Evolutionary conservation across 441 rosid species (phyloP).

Genomic region (Eruca vesicaria): DNA sequence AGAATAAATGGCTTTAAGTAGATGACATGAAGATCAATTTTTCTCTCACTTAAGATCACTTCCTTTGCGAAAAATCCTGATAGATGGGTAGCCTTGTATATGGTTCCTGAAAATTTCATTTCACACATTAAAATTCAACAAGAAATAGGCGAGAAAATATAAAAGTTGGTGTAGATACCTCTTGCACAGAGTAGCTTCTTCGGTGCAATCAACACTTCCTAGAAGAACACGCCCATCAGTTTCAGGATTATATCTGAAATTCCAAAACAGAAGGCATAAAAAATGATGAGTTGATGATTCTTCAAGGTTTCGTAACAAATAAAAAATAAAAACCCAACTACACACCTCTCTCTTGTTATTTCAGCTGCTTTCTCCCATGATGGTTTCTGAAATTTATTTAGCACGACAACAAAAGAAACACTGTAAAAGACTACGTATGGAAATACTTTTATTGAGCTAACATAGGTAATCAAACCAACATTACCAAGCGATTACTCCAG

Average conservation of each 20-base stretch:
- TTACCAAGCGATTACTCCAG: slow-evolving; percentile 96
- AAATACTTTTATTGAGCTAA: not conserved
- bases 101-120: slow-evolving; percentile 56
- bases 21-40: not conserved
- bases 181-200: slow-evolving; percentile 61
- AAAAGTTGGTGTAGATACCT: slow-evolving; percentile 53
- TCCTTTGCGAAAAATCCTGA: slow-evolving; percentile 91
- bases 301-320: not conserved
- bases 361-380: slow-evolving; percentile 93
- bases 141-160: slow-evolving; percentile 15
- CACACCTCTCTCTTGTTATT: slow-evolving; percentile 66
- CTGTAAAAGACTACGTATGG: not conserved
- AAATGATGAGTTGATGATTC: not conserved
- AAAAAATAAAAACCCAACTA: not conserved
- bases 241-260: slow-evolving; percentile 79
- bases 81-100: slow-evolving; percentile 93
- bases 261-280: slow-evolving; percentile 1
- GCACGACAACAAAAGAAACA: not conserved
- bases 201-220: slow-evolving; percentile 89
- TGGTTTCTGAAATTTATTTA: slow-evolving; percentile 64
- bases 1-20: not conserved
- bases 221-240: slow-evolving; percentile 79
- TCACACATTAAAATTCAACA: not conserved
- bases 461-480: not conserved
- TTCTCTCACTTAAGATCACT: slow-evolving; percentile 70